Conservation (phyloP, 345 rosid genomes). For the Firmiana major region DNA sequence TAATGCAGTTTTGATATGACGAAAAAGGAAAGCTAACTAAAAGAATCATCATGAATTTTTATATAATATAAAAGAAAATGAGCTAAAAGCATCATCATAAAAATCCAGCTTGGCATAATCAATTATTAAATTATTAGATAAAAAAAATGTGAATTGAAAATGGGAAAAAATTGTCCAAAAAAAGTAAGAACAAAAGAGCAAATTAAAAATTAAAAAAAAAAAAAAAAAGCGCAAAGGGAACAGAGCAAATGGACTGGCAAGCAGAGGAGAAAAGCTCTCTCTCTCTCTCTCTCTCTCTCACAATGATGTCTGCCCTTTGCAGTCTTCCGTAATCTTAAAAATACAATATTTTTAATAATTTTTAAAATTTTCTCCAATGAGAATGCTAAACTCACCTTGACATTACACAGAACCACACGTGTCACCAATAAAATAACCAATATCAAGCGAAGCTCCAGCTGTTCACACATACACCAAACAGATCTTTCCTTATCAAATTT, state of each 20-base stretch:
- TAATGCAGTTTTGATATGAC: no score
- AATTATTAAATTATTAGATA: no score
- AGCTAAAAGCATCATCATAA: no score
- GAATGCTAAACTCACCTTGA: conserved; percentile 20
- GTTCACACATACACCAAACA: not conserved
- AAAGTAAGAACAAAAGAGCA: not conserved
- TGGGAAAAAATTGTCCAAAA: not conserved
- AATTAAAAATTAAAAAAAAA: not conserved
- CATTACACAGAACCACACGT: conserved; percentile 1
- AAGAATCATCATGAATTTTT: no score
- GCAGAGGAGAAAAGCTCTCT: conserved; percentile 4
- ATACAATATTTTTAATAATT: not conserved
- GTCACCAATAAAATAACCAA: not conserved
- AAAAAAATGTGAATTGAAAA: not conserved
- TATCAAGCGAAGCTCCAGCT: not conserved
- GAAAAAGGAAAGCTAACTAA: no score
- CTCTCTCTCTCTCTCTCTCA: not conserved
- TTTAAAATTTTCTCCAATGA: no score
- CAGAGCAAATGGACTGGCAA: conserved; percentile 26
- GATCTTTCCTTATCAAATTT: not conserved
- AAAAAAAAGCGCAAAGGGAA: not conserved
- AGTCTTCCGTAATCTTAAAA: not conserved
- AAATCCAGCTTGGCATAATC: no score
- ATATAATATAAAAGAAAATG: no score
- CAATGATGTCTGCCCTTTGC: not conserved